Base-by-base conservation (phyloP, 306 rosid species). In the Dryas drummondii region DNA sequence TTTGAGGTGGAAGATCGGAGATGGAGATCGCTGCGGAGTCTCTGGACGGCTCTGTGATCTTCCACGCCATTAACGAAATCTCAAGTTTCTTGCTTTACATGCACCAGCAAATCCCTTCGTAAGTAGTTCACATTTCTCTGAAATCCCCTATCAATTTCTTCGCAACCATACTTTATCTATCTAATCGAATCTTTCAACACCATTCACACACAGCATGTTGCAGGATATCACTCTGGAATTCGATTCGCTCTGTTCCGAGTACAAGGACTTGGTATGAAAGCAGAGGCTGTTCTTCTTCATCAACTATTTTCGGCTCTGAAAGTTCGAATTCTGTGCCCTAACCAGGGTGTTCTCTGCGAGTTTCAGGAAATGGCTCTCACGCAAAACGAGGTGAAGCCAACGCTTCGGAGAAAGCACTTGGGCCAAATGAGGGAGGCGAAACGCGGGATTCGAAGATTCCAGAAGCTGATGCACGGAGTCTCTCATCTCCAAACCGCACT, bases 71-170 rank as follows among this genome's bases (percentile, higher is more conserved):
- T 77, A 78, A 82, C 74, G 99, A 92, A 72, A 83, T 90, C 74
- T 78, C 89, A 46, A 89, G 87, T 22, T 90, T 88, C 74, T 87
- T 89, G 5, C 93, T 94, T 46, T 90, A 81, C 81, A 94, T 90
- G 99, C 91, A 94, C 81, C 97, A 91, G 72, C 97, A 94, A 85
- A 87, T 90, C 86, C 99, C 97, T 76, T 83, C 89, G 97, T 91
- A 91, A 72, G 82, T 84, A 68, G 42, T 13, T 44, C 42, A 41
- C 46, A 5, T 15, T 11, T 51, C 46, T 9, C 45, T 71, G 66
- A 45, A 40, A 15, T 76, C 45, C 80, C 17, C 50, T 9, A 62
- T 6, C 26, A 58, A 50, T 48, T 41, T 12, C 15, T 2, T 19
- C 49, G 19, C 2, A 7, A 59, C 17, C 59, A 3, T 51, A 53